Conservation (phyloP, 495 filamentous ascomycete species). For the Xylaria longipes region DNA sequence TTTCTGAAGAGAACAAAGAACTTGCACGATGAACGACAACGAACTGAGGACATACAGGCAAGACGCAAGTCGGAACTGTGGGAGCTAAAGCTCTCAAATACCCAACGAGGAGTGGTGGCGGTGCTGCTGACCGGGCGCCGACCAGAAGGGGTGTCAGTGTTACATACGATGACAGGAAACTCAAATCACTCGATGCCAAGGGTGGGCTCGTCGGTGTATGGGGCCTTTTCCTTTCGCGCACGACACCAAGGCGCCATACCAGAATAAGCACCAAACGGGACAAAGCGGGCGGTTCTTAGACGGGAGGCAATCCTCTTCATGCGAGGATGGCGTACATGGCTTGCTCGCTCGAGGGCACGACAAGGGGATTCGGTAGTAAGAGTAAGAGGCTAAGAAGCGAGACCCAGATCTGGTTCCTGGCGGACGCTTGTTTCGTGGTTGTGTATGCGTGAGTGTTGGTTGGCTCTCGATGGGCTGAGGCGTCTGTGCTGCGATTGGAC, state of each 20-base stretch:
- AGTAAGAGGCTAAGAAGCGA: constrained; percentile 21
- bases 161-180: constrained; percentile 28
- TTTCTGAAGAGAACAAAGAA: constrained; percentile 25
- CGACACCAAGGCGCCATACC: constrained; percentile 22
- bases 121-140: constrained; percentile 28
- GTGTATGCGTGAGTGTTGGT: constrained; percentile 10
- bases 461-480: constrained; percentile 14
- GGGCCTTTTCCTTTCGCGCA: constrained; percentile 16
- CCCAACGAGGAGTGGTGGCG: constrained; percentile 22
- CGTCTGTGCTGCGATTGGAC: constrained; percentile 16
- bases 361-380: constrained; percentile 24
- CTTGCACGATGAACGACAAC: constrained; percentile 11
- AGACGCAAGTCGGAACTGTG: neutral
- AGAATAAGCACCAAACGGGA: constrained; percentile 14
- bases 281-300: constrained; percentile 12
- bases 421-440: constrained; percentile 16
- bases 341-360: constrained; percentile 10
- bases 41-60: constrained; percentile 16
- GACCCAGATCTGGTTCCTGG: constrained; percentile 15
- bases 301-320: constrained; percentile 24
- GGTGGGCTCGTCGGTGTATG: constrained; percentile 17
- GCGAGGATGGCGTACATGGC: constrained; percentile 24
- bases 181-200: constrained; percentile 29
- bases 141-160: constrained; percentile 21
- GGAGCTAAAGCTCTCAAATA: constrained; percentile 27